Conservation (phyloP, 2,329 filamentous ascomycete genomes). For the Fusarium sp. region DNA sequence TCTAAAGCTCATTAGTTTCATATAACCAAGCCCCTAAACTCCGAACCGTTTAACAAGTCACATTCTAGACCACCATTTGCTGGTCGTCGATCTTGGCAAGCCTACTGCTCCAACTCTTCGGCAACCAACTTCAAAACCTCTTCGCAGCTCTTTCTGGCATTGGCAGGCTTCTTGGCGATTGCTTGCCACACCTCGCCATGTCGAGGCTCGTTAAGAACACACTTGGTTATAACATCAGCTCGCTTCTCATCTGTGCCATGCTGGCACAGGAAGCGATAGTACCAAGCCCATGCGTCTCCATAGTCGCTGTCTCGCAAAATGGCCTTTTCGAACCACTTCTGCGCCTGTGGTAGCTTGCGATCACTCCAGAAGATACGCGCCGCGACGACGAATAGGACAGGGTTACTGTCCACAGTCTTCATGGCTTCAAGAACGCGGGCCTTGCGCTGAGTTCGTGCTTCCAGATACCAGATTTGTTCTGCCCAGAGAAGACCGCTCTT, state of each 20-base stretch:
- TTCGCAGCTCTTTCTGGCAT: constrained; percentile 79
- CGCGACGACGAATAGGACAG: constrained; percentile 88
- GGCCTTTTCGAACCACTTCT: constrained; percentile 97
- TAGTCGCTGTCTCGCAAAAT: constrained; percentile 86
- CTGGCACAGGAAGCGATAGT: constrained; percentile 91
- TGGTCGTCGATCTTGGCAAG: not conserved
- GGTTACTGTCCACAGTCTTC: constrained; percentile 95
- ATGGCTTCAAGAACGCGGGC: constrained; percentile 92
- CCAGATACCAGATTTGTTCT: constrained; percentile 95
- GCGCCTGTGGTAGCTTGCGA: constrained; percentile 90
- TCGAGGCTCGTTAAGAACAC: constrained; percentile 83
- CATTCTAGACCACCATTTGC: constrained; percentile 3
- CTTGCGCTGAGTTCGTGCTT: constrained; percentile 91
- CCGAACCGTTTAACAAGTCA: constrained; percentile 13
- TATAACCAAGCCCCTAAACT: constrained; percentile 27
- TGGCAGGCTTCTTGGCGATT: constrained; percentile 86
- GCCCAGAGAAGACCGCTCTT: constrained; percentile 89
- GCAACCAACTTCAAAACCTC: constrained; percentile 87
- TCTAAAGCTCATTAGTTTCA: constrained; percentile 35
- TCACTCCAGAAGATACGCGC: constrained; percentile 97
- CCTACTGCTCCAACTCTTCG: constrained; percentile 52
- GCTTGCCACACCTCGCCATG: constrained; percentile 94
- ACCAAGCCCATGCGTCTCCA: constrained; percentile 98
- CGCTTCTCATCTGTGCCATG: constrained; percentile 96
- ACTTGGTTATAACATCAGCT: constrained; percentile 84